Conservation (phyloP, 2,329 filamentous ascomycete species). For the Davidsoniella neocaledoniae region DNA sequence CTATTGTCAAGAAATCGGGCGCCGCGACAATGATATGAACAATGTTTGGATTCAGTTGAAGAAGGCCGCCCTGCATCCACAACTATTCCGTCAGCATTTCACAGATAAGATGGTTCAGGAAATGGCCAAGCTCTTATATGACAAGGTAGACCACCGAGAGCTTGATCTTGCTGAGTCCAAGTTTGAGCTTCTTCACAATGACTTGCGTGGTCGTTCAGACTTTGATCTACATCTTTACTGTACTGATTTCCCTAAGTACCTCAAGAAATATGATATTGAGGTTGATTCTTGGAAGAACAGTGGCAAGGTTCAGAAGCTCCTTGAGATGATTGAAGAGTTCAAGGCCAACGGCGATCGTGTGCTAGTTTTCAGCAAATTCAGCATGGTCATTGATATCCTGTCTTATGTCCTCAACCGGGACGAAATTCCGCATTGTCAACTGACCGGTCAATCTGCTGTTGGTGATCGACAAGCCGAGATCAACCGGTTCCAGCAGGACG, state of each 20-base stretch:
- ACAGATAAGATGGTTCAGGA: conserved; percentile 55
- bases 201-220: conserved; percentile 42
- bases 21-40: conserved; percentile 38
- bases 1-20: conserved; percentile 25
- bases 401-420: conserved; percentile 62
- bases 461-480: conserved; percentile 73
- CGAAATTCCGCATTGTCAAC: conserved; percentile 60
- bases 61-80: conserved; percentile 79
- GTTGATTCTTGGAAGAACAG: conserved; percentile 40
- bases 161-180: conserved; percentile 34
- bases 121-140: conserved; percentile 63
- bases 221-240: conserved; percentile 52
- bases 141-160: conserved; percentile 42
- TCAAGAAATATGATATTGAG: conserved; percentile 36
- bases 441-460: conserved; percentile 73
- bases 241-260: conserved; percentile 36
- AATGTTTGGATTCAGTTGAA: conserved; percentile 81
- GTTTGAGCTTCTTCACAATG: conserved; percentile 34
- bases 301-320: conserved; percentile 72
- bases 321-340: conserved; percentile 57
- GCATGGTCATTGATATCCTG: conserved; percentile 77
- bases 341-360: conserved; percentile 69
- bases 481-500: conserved; percentile 65
- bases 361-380: conserved; percentile 87
- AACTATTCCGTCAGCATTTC: conserved; percentile 73